phyloP scores from a whole-genome alignment of 2,329 filamentous ascomycete species.

The Xylariales sp. region DNA sequence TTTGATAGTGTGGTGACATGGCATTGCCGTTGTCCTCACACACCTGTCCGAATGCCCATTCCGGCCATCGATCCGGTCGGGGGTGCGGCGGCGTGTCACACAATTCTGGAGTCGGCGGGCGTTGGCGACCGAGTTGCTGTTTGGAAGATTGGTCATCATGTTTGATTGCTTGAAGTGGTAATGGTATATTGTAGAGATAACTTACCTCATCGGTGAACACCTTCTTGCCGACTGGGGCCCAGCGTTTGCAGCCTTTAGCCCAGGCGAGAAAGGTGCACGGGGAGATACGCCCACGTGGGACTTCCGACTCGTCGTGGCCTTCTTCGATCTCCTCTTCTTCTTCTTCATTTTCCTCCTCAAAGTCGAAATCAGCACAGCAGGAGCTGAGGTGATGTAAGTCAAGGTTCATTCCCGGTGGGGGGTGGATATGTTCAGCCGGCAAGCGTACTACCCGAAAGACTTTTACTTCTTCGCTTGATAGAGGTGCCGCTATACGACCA shows the following conservation, averaged over 20 bases:
- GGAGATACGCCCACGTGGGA: constrained; percentile 29
- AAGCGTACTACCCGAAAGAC: constrained; percentile 18
- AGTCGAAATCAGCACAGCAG: constrained; percentile 10
- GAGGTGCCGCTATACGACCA: too few species aligned
- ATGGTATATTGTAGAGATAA: too few species aligned
- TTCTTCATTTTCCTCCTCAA: constrained; percentile 11
- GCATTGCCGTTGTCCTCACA: constrained; percentile 19
- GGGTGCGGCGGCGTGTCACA: constrained; percentile 3
- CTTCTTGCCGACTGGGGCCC: constrained; percentile 16
- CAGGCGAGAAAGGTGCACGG: constrained; percentile 36
- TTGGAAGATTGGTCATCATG: too few species aligned
- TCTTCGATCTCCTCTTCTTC: constrained; percentile 14
- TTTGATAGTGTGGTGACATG: constrained; percentile 17
- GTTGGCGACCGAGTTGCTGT: constrained; percentile 9
- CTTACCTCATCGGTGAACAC: constrained; percentile 29
- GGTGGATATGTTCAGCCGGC: constrained; percentile 14
- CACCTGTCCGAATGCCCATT: constrained; percentile 14
- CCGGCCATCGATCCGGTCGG: constrained; percentile 6
- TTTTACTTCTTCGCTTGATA: too few species aligned
- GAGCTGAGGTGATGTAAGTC: constrained; percentile 8
- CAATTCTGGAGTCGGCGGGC: constrained; percentile 12
- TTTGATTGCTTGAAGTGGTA: not conserved
- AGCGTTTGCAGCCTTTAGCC: constrained; percentile 28
- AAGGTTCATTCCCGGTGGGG: constrained; percentile 14
- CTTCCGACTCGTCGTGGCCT: constrained; percentile 31